A percentile compares a stretch with the other conserved stretches of the same genome.
Conservation (phyloP, 2,329 filamentous ascomycete genomes). For the Albophoma yamanashiensis region DNA sequence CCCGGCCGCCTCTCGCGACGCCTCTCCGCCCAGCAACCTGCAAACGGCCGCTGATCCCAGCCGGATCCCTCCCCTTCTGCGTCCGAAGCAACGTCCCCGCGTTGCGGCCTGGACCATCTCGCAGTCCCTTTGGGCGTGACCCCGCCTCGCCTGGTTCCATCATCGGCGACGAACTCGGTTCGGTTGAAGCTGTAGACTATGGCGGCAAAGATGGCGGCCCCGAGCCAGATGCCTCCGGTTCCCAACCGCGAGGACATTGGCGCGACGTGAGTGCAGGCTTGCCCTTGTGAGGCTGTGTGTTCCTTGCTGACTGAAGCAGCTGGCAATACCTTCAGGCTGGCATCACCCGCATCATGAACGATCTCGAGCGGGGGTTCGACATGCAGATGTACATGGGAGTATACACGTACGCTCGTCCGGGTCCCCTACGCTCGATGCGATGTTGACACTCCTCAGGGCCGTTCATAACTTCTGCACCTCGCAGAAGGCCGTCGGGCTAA, state of each 20-base stretch:
- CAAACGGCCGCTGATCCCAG: not conserved
- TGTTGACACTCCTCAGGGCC: conserved; percentile 39
- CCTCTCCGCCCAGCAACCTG: not conserved
- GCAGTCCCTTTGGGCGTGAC: not conserved
- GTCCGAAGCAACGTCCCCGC: not conserved
- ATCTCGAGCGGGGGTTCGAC: conserved; percentile 84
- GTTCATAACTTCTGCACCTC: conserved; percentile 99
- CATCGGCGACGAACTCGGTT: not conserved
- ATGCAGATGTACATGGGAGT: conserved; percentile 97
- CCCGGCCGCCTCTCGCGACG: not conserved
- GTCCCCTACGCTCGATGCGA: not conserved
- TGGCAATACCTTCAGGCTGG: conserved; percentile 85
- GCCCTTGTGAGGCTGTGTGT: not conserved
- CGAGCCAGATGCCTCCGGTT: conserved; percentile 41
- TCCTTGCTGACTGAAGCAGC: conserved; percentile 33
- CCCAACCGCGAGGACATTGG: conserved; percentile 52
- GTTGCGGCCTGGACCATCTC: not conserved
- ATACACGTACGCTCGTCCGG: conserved; percentile 57
- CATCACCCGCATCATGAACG: conserved; percentile 87
- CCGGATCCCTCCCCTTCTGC: not conserved
- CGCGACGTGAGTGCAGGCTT: conserved; percentile 28
- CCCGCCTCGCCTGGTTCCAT: conserved; percentile 1
- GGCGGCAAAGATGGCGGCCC: conserved; percentile 22
- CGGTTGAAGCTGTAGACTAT: conserved; percentile 9
- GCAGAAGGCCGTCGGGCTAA: conserved; percentile 74